Evolutionary conservation across 805 yeast species (phyloP).

Genomic region (Ogataea ramenticola): DNA sequence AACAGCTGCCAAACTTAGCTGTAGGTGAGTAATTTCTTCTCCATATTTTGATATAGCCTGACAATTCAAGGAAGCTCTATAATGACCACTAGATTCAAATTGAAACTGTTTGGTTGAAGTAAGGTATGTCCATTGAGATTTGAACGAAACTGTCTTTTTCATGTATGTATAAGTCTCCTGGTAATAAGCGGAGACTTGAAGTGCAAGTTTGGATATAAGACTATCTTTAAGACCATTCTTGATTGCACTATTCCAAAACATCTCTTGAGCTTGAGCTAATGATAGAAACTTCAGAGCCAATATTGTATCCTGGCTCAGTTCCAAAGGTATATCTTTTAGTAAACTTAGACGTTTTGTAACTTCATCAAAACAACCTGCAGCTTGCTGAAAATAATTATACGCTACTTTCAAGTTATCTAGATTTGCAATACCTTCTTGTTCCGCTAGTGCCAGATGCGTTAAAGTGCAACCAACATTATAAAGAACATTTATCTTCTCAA

Average conservation of each 20-base stretch:
- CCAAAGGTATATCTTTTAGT: conserved; percentile 27
- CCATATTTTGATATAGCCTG: conserved; percentile 53
- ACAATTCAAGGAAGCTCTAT: conserved; percentile 48
- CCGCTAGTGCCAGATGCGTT: conserved; percentile 52
- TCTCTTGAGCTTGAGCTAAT: conserved; percentile 85
- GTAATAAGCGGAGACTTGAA: conserved; percentile 56
- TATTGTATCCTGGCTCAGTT: conserved; percentile 44
- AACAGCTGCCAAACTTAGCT: conserved; percentile 33
- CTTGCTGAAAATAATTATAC: conserved; percentile 56
- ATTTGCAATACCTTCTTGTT: conserved; percentile 32
- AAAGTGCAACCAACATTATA: conserved; percentile 65
- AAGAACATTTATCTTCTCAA: conserved; percentile 55
- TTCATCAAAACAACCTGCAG: conserved; percentile 60
- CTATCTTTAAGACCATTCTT: conserved; percentile 45
- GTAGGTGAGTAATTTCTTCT: conserved; percentile 56
- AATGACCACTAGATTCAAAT: conserved; percentile 66
- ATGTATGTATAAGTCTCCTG: conserved; percentile 34
- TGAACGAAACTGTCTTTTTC: conserved; percentile 29
- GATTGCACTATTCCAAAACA: conserved; percentile 71
- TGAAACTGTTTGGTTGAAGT: conserved; percentile 53
- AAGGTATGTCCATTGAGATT: conserved; percentile 57
- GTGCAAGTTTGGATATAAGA: conserved; percentile 55
- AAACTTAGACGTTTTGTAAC: conserved; percentile 18
- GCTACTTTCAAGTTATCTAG: conserved; percentile 55
- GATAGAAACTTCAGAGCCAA: conserved; percentile 43